Base-by-base conservation (phyloP, 148 eudicot genomes). In the Limonium bicolor region DNA sequence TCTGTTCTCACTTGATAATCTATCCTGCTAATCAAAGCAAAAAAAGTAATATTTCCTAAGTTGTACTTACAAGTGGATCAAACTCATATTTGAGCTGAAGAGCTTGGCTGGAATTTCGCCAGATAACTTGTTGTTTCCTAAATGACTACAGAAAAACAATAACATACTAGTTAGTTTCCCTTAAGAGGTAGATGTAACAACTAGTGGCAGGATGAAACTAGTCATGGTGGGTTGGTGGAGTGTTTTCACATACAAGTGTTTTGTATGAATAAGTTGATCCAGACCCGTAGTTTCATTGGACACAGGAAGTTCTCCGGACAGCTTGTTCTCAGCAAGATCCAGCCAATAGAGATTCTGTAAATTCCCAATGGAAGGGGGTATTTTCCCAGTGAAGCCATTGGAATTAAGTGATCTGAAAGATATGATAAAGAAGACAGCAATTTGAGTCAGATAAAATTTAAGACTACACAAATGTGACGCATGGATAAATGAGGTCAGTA, bases 1-100 rank as follows among this genome's bases (percentile, higher is more conserved):
- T n/a, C n/a, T n/a, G n/a, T n/a, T n/a, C n/a, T n/a, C n/a, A n/a
- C n/a, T n/a, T n/a, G n/a, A n/a, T n/a, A n/a, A n/a, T n/a, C n/a
- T n/a, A n/a, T n/a, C n/a, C n/a, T n/a, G n/a, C n/a, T n/a, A n/a
- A n/a, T n/a, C n/a, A n/a, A n/a, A n/a, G n/a, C n/a, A n/a, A n/a
- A n/a, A n/a, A n/a, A n/a, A n/a, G n/a, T n/a, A n/a, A n/a, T n/a
- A n/a, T n/a, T 4, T 41, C 16, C 25, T 47, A 10, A 29, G 10
- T 34, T 63, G 47, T 45, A 70, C 94, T 72, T 80, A 88, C 97
- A 77, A 27, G 60, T 83, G 97, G 54, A 67, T 54, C 27, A 88
- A 67, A 1, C 34, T 60, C 94, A 88, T 60, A 17, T 68, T 63
- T 33, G 83, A 77, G 48, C 50, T 53, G 56, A 88, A 69, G 12